Conservation (phyloP, 1,139 yeast species). For the Martiniozyma asiatica region DNA sequence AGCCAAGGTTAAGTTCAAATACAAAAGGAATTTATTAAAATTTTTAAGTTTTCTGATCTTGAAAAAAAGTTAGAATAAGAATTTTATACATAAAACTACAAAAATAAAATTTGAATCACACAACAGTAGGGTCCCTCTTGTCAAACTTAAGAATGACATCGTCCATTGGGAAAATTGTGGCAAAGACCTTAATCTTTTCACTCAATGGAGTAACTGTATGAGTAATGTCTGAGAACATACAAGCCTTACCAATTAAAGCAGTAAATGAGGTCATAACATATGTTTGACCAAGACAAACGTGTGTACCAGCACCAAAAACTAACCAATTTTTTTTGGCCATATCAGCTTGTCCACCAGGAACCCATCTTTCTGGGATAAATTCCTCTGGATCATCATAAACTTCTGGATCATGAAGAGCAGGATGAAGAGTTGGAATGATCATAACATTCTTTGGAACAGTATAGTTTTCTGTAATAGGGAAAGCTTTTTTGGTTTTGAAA, state of each 20-base stretch:
- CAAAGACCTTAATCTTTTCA: conserved; percentile 90
- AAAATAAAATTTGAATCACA: no score
- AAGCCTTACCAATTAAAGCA: conserved; percentile 81
- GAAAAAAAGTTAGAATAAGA: no score
- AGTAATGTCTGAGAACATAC: conserved; percentile 63
- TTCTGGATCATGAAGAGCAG: conserved; percentile 94
- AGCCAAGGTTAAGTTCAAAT: no score
- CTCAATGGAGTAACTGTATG: conserved; percentile 75
- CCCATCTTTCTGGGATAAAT: conserved; percentile 95
- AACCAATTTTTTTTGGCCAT: conserved; percentile 80
- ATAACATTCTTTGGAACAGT: conserved; percentile 94
- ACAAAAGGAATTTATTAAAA: no score
- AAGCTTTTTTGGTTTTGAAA: conserved; percentile 74
- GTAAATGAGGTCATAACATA: conserved; percentile 86
- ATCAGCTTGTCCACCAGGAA: conserved; percentile 46
- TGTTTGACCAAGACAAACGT: conserved; percentile 87
- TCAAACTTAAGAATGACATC: conserved; percentile 74
- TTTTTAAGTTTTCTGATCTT: no score
- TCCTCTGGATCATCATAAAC: conserved; percentile 89
- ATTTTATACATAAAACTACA: no score
- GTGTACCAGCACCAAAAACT: conserved; percentile 95
- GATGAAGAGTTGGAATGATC: conserved; percentile 92
- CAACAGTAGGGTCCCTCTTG: conserved; percentile 39
- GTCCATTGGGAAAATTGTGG: conserved; percentile 96
- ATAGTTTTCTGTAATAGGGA: conserved; percentile 73